These are phyloP conservation scores for Jamesozyma spencerorum DNA, from an alignment of 805 yeast species.

Conservation along the genomic window DNA sequence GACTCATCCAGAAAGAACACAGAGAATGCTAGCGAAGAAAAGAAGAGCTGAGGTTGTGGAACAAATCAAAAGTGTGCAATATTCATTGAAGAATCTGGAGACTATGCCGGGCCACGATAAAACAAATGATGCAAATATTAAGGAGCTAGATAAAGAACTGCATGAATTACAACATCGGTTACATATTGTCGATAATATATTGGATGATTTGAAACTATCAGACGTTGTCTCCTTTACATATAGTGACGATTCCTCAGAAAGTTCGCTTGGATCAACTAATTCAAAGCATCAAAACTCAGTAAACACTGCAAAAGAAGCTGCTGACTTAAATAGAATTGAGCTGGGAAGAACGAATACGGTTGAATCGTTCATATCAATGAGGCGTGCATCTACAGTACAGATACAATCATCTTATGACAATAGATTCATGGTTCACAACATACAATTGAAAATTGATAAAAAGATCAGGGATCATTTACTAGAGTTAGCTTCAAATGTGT, in stretches of 20 bases:
- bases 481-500: slow-evolving; percentile 37
- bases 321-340: neutral
- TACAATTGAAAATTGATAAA: slow-evolving; percentile 48
- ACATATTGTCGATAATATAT: slow-evolving; percentile 25
- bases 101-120: neutral
- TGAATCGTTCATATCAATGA: slow-evolving; percentile 27
- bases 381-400: slow-evolving; percentile 20
- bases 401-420: slow-evolving; percentile 39
- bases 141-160: slow-evolving; percentile 18
- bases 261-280: neutral
- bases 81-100: slow-evolving; percentile 7
- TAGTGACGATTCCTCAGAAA: slow-evolving; percentile 8
- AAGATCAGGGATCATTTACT: slow-evolving; percentile 39
- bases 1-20: slow-evolving; percentile 48
- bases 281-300: neutral
- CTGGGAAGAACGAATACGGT: slow-evolving; percentile 18
- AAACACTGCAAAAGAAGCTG: slow-evolving; percentile 1
- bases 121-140: slow-evolving; percentile 2
- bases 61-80: slow-evolving; percentile 25
- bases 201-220: slow-evolving; percentile 26
- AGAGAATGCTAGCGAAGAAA: slow-evolving; percentile 35
- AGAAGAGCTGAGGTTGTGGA: slow-evolving; percentile 34
- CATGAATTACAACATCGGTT: slow-evolving; percentile 29
- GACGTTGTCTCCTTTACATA: slow-evolving; percentile 14
- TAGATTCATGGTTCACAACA: slow-evolving; percentile 47